phyloP scores from a whole-genome alignment of 1,284 basidiomycete genomes.

The Phaffia rhodozyma region DNA sequence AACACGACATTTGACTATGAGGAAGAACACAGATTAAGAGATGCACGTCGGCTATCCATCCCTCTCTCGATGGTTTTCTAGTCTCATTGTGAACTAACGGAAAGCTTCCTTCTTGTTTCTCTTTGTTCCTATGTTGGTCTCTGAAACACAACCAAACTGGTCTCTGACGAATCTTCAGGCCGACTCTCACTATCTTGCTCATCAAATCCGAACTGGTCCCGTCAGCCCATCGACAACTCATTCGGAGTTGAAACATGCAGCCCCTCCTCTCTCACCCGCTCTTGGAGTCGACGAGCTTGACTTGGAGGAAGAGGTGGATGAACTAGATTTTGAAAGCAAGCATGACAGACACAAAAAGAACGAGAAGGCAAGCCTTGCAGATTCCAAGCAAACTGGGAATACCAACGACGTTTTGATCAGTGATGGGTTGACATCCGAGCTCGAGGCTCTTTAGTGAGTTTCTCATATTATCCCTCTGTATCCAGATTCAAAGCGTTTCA shows the following conservation, averaged over 20 bases:
- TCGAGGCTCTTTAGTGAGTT: conserved; percentile 36
- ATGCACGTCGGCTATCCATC: background rate
- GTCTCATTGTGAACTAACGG: background rate
- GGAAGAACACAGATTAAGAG: conserved; percentile 1
- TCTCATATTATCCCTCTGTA: background rate
- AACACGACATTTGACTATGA: conserved; percentile 8
- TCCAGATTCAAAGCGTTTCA: background rate
- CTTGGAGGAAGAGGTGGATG: conserved; percentile 12
- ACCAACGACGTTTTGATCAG: conserved; percentile 10
- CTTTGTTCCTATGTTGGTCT: background rate
- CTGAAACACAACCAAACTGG: background rate
- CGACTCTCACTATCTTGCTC: conserved; percentile 16
- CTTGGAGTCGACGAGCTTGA: conserved; percentile 11
- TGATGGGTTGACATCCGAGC: conserved; percentile 34
- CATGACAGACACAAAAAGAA: background rate
- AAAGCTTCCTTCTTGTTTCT: background rate
- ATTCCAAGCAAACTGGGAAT: background rate
- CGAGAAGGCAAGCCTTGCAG: background rate
- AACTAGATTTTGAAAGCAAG: background rate
- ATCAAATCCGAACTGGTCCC: conserved; percentile 10
- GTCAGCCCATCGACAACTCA: background rate
- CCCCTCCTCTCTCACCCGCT: background rate
- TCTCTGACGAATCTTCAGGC: conserved; percentile 3
- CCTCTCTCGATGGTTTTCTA: background rate
- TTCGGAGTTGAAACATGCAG: background rate